These are phyloP conservation scores for Pichia deserticola DNA, from an alignment of 805 yeast genomes.

Conservation along the genomic window DNA sequence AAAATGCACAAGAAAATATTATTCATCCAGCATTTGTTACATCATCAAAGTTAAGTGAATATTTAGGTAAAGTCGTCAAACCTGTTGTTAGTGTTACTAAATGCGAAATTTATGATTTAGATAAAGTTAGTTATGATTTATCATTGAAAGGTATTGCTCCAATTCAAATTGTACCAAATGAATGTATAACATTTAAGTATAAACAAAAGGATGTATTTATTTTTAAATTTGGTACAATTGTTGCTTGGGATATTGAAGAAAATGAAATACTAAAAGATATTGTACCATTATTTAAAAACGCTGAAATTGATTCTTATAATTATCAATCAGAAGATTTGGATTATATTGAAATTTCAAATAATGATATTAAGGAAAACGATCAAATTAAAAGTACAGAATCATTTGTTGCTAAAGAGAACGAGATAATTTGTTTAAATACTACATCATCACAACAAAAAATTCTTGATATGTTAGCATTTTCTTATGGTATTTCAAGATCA, in stretches of 20 bases:
- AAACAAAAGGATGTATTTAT: conserved; percentile 40
- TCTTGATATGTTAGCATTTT: conserved; percentile 80
- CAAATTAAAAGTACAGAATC: conserved; percentile 23
- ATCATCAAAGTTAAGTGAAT: conserved; percentile 2
- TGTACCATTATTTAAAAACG: conserved; percentile 43
- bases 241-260: conserved; percentile 78
- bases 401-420: conserved; percentile 41
- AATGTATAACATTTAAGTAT: conserved; percentile 51
- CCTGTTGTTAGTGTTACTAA: conserved; percentile 65
- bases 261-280: conserved; percentile 36
- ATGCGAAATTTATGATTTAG: conserved; percentile 64
- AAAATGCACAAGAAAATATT: conserved; percentile 3
- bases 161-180: conserved; percentile 35
- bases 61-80: conserved; percentile 9
- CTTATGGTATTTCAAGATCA: conserved; percentile 80
- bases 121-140: conserved; percentile 34
- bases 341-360: conserved; percentile 34
- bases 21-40: conserved; percentile 15
- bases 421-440: conserved; percentile 61
- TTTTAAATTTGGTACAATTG: conserved; percentile 69
- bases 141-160: conserved; percentile 30
- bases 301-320: conserved; percentile 41
- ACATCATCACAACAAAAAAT: conserved; percentile 37
- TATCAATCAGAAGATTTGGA: conserved; percentile 86
- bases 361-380: background rate